These are phyloP conservation scores for Euphorbia schlechtendalii DNA, from an alignment of 441 rosid species.

Conservation along the genomic window DNA sequence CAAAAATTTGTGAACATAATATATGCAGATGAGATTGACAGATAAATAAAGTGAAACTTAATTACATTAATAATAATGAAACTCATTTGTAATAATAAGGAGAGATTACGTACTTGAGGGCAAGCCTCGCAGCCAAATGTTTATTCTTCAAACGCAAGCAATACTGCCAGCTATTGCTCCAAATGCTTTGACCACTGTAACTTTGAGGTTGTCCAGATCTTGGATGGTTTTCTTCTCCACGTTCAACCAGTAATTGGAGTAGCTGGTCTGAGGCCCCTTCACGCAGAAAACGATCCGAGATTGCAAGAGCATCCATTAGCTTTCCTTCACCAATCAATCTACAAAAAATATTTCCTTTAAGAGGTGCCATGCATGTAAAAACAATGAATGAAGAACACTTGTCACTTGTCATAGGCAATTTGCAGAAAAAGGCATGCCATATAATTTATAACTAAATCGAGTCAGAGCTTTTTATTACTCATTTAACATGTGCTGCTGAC, in stretches of 20 bases:
- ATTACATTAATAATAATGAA: neutral
- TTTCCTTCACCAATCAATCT: constrained; percentile 93
- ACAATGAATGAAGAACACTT: neutral
- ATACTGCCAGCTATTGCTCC: constrained; percentile 96
- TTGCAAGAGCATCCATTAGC: constrained; percentile 95
- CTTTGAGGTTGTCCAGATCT: constrained; percentile 45
- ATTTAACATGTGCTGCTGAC: neutral
- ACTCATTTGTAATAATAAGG: constrained; percentile 4
- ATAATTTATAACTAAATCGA: neutral
- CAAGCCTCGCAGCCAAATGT: constrained; percentile 81
- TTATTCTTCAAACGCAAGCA: constrained; percentile 96
- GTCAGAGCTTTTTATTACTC: neutral
- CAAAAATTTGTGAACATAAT: neutral
- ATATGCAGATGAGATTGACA: neutral
- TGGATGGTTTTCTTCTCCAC: constrained; percentile 61
- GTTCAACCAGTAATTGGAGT: constrained; percentile 80
- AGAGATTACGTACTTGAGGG: constrained; percentile 65
- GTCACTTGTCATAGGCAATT: neutral
- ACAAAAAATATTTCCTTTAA: constrained; percentile 13
- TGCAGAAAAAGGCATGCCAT: constrained; percentile 1
- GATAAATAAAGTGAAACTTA: neutral
- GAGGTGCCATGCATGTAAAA: neutral
- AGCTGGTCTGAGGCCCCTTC: constrained; percentile 89
- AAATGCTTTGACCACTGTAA: constrained; percentile 53
- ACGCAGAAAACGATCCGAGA: constrained; percentile 91